Base-by-base conservation (phyloP, 1,139 yeast genomes). In the Diutina ranongensis region DNA sequence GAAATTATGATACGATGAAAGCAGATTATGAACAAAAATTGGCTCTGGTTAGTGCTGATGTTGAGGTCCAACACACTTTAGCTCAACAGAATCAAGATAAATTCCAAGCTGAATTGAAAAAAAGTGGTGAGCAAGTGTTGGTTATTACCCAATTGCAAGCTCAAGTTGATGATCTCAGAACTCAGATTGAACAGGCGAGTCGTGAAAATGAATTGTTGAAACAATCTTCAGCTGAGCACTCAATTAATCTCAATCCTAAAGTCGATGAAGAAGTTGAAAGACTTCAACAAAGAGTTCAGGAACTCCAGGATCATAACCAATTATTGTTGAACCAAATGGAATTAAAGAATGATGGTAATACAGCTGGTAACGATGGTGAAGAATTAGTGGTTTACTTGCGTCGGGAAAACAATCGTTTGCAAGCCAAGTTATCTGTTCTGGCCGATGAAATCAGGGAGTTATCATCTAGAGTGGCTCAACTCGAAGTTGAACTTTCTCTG, bases 341-440 rank as follows among this genome's bases (percentile, higher is more conserved):
- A 33, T 21, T 41, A 9, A 15, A 10, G 20, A n/a, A n/a, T 7
- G 12, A 10, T 15, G 18, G 16, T 12, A 13, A n/a, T n/a, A n/a
- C n/a, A n/a, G 7, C 40, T 10, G 22, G 21, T 2, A 65, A 58
- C 8, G 67, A 62, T 44, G 51, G 65, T 55, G 73, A 76, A 47
- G 82, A 81, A 52, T 72, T 87, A 33, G 64, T 87, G 36, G 61
- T 71, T 8, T 80, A 74, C 54, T 66, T 87, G 49, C 80, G 89
- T 45, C 79, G 83, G 51, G 95, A 86, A 54, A 84, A 83, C 57
- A 95, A 87, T 51, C 68, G 80, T 4, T 71, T 80, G 1, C 85
- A 80, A 47, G 73, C 79, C 18, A 83, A 80, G 53, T 65, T 76
- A 25, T 71, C 72, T 10, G 64, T 71, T 22, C 62, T 72, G 22